Evolutionary conservation across 441 rosid genomes (phyloP), one percentile per base, ranked within the genome.

Genomic region (Euphorbia corollata): DNA sequence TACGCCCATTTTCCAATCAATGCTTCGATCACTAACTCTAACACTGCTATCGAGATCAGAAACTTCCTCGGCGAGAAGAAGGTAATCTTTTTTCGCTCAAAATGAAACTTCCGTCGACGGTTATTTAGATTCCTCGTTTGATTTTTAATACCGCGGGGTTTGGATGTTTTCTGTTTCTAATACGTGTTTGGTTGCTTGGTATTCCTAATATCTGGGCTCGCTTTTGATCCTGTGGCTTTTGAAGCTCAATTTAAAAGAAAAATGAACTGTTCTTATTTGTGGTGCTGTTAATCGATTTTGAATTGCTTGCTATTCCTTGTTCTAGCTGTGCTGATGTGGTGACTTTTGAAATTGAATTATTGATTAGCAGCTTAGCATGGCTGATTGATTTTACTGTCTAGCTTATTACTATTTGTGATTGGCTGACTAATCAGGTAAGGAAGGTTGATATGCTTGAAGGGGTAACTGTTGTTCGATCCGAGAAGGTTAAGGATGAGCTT

Each of bases 391-490:
- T 15, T 48, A 4, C 12, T 38, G n/a, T n/a, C n/a, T n/a, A n/a
- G n/a, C n/a, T n/a, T n/a, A 0, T 36, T 0, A 3, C 2, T 15
- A 48, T 3, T 39, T 54, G 5, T 4, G 59, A 11, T 22, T 68
- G 23, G 48, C 62, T 43, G 13, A 36, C 62, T 43, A 8, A 8
- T 64, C 73, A 88, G 97, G 97, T 91, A 45, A 83, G 94, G 75
- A 91, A 87, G 68, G 97, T 89, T n/a, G 94, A 86, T 51, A 89
- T 91, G 96, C 81, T 91, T 53, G 85, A 89, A 0, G 97, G 94
- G 12, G 98, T 91, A 3, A 69, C 76, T 18, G 81, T 91, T 73
- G 34, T 82, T 13, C 86, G 96, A 9, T 91, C 96, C 0, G 96
- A 89, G 72, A 91, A 87, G 79, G 94, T 91, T 6, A 91, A 89